Evolutionary conservation across 2,329 filamentous ascomycete species (phyloP).

Genomic region (Neofusicoccum sp.): DNA sequence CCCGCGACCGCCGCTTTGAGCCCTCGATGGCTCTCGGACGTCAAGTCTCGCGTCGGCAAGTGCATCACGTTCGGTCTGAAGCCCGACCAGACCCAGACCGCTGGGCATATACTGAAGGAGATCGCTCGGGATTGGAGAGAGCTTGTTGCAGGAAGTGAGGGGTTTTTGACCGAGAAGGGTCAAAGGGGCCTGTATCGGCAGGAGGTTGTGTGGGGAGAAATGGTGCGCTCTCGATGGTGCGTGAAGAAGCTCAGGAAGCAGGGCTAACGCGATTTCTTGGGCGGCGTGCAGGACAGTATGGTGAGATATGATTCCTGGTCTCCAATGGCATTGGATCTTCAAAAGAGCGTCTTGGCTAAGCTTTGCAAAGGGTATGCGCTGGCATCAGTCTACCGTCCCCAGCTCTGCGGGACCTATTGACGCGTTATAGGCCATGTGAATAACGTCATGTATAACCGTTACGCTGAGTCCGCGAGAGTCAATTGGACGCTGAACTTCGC

Average conservation of each 20-base stretch:
- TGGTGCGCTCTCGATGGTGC: conserved; percentile 57
- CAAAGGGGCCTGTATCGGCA: conserved; percentile 66
- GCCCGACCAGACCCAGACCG: conserved; percentile 60
- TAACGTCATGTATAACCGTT: conserved; percentile 81
- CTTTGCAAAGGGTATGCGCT: conserved; percentile 15
- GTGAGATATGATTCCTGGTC: conserved; percentile 39
- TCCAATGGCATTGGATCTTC: conserved; percentile 9
- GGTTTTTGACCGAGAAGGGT: conserved; percentile 67
- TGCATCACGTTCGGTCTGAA: conserved; percentile 74
- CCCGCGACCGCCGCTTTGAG: conserved; percentile 38
- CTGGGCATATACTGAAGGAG: conserved; percentile 33
- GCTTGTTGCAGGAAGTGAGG: conserved; percentile 72
- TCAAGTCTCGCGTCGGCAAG: conserved; percentile 68
- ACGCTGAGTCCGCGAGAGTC: conserved; percentile 78
- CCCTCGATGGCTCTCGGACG: conserved; percentile 70
- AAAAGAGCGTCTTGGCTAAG: background rate
- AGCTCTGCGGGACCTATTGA: conserved; percentile 17
- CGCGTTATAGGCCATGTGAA: conserved; percentile 71
- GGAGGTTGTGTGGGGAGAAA: conserved; percentile 80
- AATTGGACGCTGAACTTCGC: conserved; percentile 77
- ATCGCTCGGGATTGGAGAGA: conserved; percentile 65
- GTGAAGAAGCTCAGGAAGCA: background rate
- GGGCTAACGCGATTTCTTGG: conserved; percentile 32
- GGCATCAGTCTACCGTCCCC: background rate
- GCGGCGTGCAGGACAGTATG: conserved; percentile 52